Evolutionary conservation across 257 asterid genomes (phyloP).

Genomic region (Lavandula angustifolia): DNA sequence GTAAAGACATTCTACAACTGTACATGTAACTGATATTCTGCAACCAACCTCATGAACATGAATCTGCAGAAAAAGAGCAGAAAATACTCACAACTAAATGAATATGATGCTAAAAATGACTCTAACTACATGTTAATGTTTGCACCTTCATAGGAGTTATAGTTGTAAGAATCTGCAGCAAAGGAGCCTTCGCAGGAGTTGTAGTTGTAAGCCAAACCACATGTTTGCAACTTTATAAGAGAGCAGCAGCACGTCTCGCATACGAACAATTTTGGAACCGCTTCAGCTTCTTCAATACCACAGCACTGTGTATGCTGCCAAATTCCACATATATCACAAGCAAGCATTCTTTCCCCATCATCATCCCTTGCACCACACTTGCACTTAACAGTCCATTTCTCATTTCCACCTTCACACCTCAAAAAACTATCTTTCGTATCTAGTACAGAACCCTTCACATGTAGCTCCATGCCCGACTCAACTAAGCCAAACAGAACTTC

Average conservation of each 20-base stretch:
- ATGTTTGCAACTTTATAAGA: slow-evolving; percentile 52
- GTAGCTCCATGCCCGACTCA: slow-evolving; percentile 67
- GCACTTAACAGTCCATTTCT: slow-evolving; percentile 79
- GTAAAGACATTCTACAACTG: slow-evolving; percentile 12
- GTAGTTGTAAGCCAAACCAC: slow-evolving; percentile 26
- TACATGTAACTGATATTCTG: slow-evolving; percentile 7
- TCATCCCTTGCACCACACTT: slow-evolving; percentile 88
- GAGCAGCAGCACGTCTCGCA: slow-evolving; percentile 65
- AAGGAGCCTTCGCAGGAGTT: slow-evolving; percentile 24
- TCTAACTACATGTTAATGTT: not conserved
- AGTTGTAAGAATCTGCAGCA: slow-evolving; percentile 28
- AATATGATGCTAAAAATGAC: not conserved
- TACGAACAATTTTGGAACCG: slow-evolving; percentile 69
- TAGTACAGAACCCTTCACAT: slow-evolving; percentile 53
- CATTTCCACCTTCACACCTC: slow-evolving; percentile 71
- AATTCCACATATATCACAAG: slow-evolving; percentile 81
- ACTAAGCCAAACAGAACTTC: slow-evolving; percentile 71
- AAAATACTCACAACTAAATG: not conserved
- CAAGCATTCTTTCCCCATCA: slow-evolving; percentile 93
- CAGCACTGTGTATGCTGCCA: slow-evolving; percentile 92
- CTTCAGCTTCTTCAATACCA: slow-evolving; percentile 71
- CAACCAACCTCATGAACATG: slow-evolving; percentile 27
- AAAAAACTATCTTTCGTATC: slow-evolving; percentile 44
- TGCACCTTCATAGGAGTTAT: too few species aligned
- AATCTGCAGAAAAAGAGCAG: too few species aligned